A percentile compares a stretch with the other conserved stretches of the same genome.
Evolutionary conservation across 73 alveolate species (phyloP).

Genomic region (Symbiodinium pilosum): DNA sequence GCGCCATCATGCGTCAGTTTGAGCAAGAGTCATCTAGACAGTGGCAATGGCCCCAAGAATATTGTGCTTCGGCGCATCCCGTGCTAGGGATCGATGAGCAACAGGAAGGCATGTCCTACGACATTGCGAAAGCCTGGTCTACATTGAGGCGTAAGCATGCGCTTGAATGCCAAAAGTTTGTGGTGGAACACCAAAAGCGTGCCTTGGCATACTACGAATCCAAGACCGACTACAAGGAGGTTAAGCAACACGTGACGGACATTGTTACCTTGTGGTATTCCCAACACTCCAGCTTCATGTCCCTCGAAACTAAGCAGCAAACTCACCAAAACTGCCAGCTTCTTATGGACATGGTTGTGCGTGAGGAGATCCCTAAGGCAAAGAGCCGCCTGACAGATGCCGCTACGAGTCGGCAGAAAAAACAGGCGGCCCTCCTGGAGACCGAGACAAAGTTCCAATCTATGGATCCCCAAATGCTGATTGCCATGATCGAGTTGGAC

Average conservation of each 20-base stretch:
- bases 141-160: constrained; percentile 1
- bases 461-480: constrained; percentile 50
- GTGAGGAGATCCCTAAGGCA: constrained; percentile 2
- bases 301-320: neutral
- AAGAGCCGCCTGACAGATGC: neutral
- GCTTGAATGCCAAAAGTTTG: constrained; percentile 23
- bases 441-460: constrained; percentile 39
- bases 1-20: constrained; percentile 45
- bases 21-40: constrained; percentile 13
- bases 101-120: neutral
- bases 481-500: constrained; percentile 42
- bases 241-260: constrained; percentile 9
- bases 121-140: constrained; percentile 12
- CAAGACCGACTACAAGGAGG: constrained; percentile 19
- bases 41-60: constrained; percentile 34
- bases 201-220: neutral
- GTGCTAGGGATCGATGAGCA: constrained; percentile 5
- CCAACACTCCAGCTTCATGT: neutral
- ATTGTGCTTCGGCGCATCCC: neutral
- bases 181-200: constrained; percentile 35
- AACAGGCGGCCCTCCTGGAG: constrained; percentile 10
- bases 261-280: neutral
- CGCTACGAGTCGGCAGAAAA: neutral
- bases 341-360: constrained; percentile 19
- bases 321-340: neutral